phyloP scores from a whole-genome alignment of 768 basidiomycete species.

The Amanita pallidorosea region DNA sequence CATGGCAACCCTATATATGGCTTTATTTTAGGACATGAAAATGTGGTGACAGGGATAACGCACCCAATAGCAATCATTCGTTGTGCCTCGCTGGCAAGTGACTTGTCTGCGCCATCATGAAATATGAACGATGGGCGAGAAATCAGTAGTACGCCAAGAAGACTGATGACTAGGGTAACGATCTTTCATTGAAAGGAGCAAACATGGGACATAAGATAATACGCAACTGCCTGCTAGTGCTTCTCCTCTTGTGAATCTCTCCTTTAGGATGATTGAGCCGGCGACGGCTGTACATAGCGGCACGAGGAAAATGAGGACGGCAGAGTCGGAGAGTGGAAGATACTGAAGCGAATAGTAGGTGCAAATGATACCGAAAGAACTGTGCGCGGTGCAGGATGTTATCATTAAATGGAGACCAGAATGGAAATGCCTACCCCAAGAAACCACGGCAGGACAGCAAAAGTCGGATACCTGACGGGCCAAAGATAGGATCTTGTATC shows the following conservation, averaged over 20 bases:
- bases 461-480: constrained; percentile 41
- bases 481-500: constrained; percentile 37
- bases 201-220: background rate
- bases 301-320: constrained; percentile 63
- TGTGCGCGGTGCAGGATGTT: constrained; percentile 13
- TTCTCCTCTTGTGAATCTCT: constrained; percentile 44
- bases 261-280: constrained; percentile 33
- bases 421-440: constrained; percentile 34
- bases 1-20: constrained; percentile 40
- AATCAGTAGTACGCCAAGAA: constrained; percentile 72
- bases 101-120: background rate
- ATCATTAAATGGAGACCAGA: background rate
- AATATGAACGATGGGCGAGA: constrained; percentile 73
- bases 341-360: constrained; percentile 66
- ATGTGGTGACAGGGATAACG: constrained; percentile 6
- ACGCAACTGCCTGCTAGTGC: constrained; percentile 32
- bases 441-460: constrained; percentile 25
- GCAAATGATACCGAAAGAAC: constrained; percentile 63
- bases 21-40: background rate
- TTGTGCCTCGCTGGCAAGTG: constrained; percentile 14
- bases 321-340: constrained; percentile 69
- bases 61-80: constrained; percentile 54
- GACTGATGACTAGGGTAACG: constrained; percentile 44
- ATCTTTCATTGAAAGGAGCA: background rate
- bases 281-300: constrained; percentile 57